phyloP scores from a whole-genome alignment of 106 monocot species.

The Alisma plantagoaquatica region DNA sequence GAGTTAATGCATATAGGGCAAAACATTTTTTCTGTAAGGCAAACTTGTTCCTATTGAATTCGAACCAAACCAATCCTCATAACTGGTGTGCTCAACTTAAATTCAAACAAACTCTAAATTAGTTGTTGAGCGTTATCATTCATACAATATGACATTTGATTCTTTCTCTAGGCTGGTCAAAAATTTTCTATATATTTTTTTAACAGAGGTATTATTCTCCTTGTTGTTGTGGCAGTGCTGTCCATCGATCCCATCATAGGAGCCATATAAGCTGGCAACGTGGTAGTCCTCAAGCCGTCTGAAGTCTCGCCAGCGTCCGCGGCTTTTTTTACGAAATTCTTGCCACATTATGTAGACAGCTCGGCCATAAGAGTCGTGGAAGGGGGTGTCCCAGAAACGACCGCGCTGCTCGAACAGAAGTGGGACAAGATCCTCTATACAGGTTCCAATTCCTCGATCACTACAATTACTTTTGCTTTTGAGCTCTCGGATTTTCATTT shows the following conservation, averaged over 20 bases:
- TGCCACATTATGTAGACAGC: constrained; percentile 48
- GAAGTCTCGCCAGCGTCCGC: constrained; percentile 28
- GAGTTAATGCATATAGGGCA: no score
- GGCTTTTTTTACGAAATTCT: constrained; percentile 19
- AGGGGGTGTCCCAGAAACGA: constrained; percentile 54
- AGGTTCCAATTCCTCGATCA: no score
- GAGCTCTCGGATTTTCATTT: not conserved
- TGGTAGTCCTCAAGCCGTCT: constrained; percentile 35
- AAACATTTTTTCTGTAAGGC: no score
- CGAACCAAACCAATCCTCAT: no score
- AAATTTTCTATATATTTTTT: not conserved
- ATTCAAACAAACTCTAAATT: no score
- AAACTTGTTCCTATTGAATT: no score
- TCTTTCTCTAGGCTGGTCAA: not conserved
- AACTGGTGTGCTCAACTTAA: no score
- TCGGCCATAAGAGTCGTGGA: constrained; percentile 71
- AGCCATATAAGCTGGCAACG: constrained; percentile 37
- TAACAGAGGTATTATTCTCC: not conserved
- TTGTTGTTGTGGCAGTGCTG: constrained; percentile 20
- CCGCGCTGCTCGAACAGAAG: constrained; percentile 62
- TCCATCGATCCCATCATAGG: constrained; percentile 36
- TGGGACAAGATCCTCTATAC: constrained; percentile 94
- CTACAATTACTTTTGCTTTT: not conserved
- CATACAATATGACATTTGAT: not conserved
- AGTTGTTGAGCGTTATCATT: no score